Evolutionary conservation across 495 filamentous ascomycete species (phyloP), one percentile per base, ranked within the genome.

Genomic region (Xylaria bambusicola): DNA sequence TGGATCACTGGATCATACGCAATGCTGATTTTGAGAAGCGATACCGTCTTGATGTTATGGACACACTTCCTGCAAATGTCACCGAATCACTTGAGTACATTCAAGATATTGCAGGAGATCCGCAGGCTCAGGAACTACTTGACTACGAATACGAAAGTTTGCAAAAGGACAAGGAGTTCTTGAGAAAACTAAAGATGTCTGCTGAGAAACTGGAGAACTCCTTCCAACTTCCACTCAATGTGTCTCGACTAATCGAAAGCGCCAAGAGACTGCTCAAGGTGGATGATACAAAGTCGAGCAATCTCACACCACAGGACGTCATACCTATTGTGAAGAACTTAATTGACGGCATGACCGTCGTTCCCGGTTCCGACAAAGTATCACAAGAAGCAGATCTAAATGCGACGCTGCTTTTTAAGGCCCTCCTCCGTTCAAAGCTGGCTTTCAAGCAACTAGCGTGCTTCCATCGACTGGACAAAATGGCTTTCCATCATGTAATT

Each of bases 31-130:
- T 99, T 62, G 85, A 88, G 48, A 77, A 87, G 33, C 85, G 87
- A 36, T 97, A 89, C 76, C 87, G 89, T 21, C 79, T 99, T n/a
- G 93, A 99, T 76, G 88, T 98, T 44, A 98, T 98, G 93, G 89
- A 92, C 65, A 77, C 80, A 24, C 51, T 68, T 5, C 71, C 72
- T 26, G 83, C 86, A 3, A 82, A 88, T 40, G 82, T 85, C 8
- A 82, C 89, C 15, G 88, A 92, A 7, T 81, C 88, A 24, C 76
- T 99, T 50, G 93, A 97, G 68, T 87, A 92, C 69, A 91, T 92
- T 45, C 85, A 84, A 62, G 93, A 97, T 63, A 90, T 98, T 56
- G 79, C 84, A 27, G 93, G 92, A 61, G 92, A 98, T 66, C 80
- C 92, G 21, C 84, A 86, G 17, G 89, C 92, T 13, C 95, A 98